Conservation (phyloP, 495 filamentous ascomycete species). For the Haplographium delicatum region DNA sequence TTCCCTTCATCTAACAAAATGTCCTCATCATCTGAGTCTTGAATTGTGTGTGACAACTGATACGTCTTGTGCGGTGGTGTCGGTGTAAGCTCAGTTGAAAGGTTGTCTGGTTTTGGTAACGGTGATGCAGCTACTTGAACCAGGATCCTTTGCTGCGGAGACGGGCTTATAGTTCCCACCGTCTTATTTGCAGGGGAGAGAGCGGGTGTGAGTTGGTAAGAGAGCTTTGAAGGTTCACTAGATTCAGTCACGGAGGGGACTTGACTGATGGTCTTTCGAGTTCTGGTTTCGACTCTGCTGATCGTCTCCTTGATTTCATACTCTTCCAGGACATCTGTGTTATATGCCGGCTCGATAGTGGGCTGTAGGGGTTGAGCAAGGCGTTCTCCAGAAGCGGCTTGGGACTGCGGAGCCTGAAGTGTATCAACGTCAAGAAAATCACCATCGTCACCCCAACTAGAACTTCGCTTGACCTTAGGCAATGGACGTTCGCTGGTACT, state of each 20-base stretch:
- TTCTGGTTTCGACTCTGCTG: slow-evolving; percentile 21
- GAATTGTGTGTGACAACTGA: slow-evolving; percentile 25
- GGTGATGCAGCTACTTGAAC: slow-evolving; percentile 22
- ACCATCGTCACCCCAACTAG: slow-evolving; percentile 1
- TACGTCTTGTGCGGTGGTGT: slow-evolving; percentile 8
- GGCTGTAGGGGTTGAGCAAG: no score
- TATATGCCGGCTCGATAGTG: slow-evolving; percentile 14
- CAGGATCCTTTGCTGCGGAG: no score
- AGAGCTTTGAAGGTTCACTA: no score
- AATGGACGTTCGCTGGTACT: not conserved
- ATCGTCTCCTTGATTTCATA: slow-evolving; percentile 23
- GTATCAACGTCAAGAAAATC: slow-evolving; percentile 30
- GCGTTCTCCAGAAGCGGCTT: slow-evolving; percentile 26
- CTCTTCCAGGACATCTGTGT: slow-evolving; percentile 12
- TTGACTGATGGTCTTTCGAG: slow-evolving; percentile 19
- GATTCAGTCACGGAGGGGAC: slow-evolving; percentile 8
- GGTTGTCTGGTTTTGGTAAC: not conserved
- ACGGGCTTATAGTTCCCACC: no score
- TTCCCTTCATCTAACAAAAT: slow-evolving; percentile 14
- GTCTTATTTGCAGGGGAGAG: no score
- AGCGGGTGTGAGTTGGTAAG: no score
- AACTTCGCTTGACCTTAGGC: not conserved
- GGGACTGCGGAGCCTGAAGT: slow-evolving; percentile 19
- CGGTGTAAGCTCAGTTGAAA: not conserved
- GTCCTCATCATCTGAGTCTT: slow-evolving; percentile 47